Evolutionary conservation across 108 stramenopile genomes (phyloP).

Genomic region (Fragilaria radians): DNA sequence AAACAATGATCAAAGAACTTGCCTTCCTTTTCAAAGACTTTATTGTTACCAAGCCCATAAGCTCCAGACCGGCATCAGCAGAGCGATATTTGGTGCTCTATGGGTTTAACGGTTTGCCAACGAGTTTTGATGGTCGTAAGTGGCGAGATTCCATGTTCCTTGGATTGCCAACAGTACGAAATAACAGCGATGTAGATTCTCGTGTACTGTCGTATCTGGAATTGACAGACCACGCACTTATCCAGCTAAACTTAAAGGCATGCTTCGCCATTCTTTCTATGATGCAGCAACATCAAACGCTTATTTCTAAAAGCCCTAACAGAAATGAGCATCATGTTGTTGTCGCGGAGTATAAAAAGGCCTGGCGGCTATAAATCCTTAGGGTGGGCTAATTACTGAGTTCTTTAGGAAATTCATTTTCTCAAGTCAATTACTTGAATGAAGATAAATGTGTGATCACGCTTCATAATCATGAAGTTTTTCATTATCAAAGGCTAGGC

Average conservation of each 20-base stretch:
- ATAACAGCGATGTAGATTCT: neutral
- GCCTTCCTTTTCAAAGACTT: constrained; percentile 38
- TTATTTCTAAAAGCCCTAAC: neutral
- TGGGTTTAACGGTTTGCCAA: constrained; percentile 38
- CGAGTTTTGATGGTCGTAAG: constrained; percentile 32
- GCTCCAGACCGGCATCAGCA: constrained; percentile 77
- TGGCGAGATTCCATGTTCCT: constrained; percentile 54
- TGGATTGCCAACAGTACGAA: constrained; percentile 13
- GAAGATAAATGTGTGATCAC: too few relatives aligned
- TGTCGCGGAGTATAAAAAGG: neutral
- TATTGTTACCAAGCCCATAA: constrained; percentile 63
- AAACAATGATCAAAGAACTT: constrained; percentile 26
- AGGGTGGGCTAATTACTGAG: too few relatives aligned
- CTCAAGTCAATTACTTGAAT: too few relatives aligned
- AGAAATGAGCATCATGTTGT: neutral
- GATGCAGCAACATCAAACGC: neutral
- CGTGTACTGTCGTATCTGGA: constrained; percentile 17
- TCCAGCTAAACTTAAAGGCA: constrained; percentile 45
- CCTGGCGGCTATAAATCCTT: neutral
- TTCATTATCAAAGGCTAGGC: too few relatives aligned
- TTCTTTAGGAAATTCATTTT: too few relatives aligned
- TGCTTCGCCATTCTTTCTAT: constrained; percentile 43
- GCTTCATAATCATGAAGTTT: too few relatives aligned
- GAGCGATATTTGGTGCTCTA: constrained; percentile 73
- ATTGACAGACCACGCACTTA: constrained; percentile 38